phyloP scores from a whole-genome alignment of 805 yeast genomes.

The Candida odintsovae region DNA sequence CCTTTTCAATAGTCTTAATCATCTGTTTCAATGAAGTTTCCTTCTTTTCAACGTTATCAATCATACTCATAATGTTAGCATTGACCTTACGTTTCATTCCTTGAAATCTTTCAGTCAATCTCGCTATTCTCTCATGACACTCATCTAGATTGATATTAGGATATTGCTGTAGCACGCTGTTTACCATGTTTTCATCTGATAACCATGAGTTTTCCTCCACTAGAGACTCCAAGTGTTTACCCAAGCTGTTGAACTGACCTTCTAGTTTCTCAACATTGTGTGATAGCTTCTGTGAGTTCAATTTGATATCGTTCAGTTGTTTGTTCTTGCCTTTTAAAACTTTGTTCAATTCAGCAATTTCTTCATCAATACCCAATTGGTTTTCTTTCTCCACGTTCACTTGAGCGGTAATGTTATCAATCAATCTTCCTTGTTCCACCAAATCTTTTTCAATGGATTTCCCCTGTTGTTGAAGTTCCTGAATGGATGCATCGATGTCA shows the following conservation, averaged over 20 bases:
- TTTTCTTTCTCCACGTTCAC: conserved; percentile 40
- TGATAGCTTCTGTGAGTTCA: conserved; percentile 46
- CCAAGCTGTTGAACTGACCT: conserved; percentile 31
- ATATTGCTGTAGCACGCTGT: conserved; percentile 52
- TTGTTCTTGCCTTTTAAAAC: conserved; percentile 38
- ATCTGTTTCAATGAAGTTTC: conserved; percentile 69
- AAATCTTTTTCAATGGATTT: conserved; percentile 23
- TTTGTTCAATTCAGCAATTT: conserved; percentile 53
- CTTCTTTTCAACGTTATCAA: conserved; percentile 86
- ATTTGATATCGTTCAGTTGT: conserved; percentile 37
- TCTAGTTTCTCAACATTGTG: conserved; percentile 50
- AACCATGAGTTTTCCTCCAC: conserved; percentile 69
- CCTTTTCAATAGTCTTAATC: conserved; percentile 84
- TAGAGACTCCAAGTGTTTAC: conserved; percentile 37
- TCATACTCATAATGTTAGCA: conserved; percentile 82
- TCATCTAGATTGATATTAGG: conserved; percentile 59
- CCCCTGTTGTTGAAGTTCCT: conserved; percentile 29
- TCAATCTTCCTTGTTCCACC: conserved; percentile 20
- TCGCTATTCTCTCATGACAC: conserved; percentile 49
- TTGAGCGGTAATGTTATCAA: conserved; percentile 22
- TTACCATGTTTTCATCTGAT: conserved; percentile 51
- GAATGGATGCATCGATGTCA: conserved; percentile 29
- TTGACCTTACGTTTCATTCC: conserved; percentile 79
- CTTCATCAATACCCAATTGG: conserved; percentile 68
- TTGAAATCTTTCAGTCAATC: conserved; percentile 53